These are phyloP conservation scores for Trichosporon sp. DNA, from an alignment of 1,284 basidiomycete genomes.

Conservation along the genomic window DNA sequence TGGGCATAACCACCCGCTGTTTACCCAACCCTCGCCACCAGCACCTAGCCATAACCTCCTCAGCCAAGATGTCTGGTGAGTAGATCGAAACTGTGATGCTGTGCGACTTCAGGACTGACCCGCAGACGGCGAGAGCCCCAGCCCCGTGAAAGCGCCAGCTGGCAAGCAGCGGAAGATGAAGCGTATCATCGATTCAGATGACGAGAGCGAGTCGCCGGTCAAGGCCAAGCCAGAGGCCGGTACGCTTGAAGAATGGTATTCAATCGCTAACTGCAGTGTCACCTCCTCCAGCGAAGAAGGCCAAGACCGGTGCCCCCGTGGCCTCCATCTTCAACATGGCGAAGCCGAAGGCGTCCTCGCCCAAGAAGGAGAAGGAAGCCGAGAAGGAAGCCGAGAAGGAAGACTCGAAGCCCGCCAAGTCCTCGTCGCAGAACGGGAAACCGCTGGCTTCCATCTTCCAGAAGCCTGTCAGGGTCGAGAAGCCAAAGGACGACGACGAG, in stretches of 20 bases:
- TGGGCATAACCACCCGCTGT: background rate
- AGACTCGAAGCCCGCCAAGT: conserved; percentile 3
- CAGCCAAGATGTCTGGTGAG: conserved; percentile 20
- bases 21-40: background rate
- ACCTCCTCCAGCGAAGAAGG: conserved; percentile 38
- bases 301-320: conserved; percentile 24
- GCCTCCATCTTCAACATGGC: conserved; percentile 28
- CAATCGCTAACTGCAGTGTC: conserved; percentile 18
- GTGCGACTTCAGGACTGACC: conserved; percentile 2
- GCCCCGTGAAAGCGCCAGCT: conserved; percentile 21
- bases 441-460: conserved; percentile 49
- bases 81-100: background rate
- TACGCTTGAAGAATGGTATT: conserved; percentile 5
- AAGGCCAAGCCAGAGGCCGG: background rate
- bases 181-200: conserved; percentile 62
- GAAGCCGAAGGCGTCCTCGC: background rate
- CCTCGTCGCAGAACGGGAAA: conserved; percentile 20
- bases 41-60: background rate
- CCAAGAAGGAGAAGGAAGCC: background rate
- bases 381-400: background rate
- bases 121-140: conserved; percentile 25
- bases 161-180: conserved; percentile 54
- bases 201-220: conserved; percentile 52
- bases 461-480: conserved; percentile 29
- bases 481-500: conserved; percentile 33